These are phyloP conservation scores for Hymenoscyphus salicellus DNA, from an alignment of 2,329 filamentous ascomycete genomes.

Conservation along the genomic window DNA sequence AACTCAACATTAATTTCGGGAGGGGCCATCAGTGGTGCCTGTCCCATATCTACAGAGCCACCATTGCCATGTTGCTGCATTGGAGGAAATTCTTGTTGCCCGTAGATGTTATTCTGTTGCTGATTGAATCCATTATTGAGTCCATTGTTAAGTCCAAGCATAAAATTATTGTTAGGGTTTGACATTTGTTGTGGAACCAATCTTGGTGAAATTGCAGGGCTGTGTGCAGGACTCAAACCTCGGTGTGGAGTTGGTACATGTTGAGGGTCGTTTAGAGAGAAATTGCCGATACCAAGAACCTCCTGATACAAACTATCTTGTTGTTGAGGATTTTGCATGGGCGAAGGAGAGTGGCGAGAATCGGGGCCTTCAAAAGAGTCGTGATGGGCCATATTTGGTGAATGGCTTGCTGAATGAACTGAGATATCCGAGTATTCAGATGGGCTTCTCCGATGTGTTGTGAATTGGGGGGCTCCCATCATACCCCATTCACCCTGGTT, in stretches of 20 bases:
- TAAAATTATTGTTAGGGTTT: conserved; percentile 45
- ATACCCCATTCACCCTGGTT: conserved; percentile 56
- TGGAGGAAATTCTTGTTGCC: conserved; percentile 46
- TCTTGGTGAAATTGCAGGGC: conserved; percentile 63
- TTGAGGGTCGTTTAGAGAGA: conserved; percentile 70
- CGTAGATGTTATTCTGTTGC: conserved; percentile 46
- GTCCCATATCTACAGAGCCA: conserved; percentile 59
- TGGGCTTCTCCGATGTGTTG: conserved; percentile 76
- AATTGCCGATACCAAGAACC: conserved; percentile 72
- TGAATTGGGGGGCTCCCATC: conserved; percentile 58
- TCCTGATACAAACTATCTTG: conserved; percentile 72
- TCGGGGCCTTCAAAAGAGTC: conserved; percentile 76
- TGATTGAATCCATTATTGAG: conserved; percentile 47
- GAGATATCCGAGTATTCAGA: conserved; percentile 94
- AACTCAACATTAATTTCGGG: conserved; percentile 94
- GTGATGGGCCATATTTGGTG: conserved; percentile 73
- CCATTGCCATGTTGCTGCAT: conserved; percentile 44
- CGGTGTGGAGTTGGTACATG: conserved; percentile 60
- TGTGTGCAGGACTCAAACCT: conserved; percentile 78
- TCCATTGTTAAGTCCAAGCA: conserved; percentile 46
- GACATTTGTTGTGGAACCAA: conserved; percentile 56
- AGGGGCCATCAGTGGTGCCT: conserved; percentile 75
- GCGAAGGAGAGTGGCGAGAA: conserved; percentile 77
- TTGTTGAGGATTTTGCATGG: conserved; percentile 66
- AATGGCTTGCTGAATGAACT: conserved; percentile 78